Percentiles rank a stretch among this genome's conserved stretches.
Conservation (phyloP, 805 yeast genomes). For the Nakazawaea pomicola region DNA sequence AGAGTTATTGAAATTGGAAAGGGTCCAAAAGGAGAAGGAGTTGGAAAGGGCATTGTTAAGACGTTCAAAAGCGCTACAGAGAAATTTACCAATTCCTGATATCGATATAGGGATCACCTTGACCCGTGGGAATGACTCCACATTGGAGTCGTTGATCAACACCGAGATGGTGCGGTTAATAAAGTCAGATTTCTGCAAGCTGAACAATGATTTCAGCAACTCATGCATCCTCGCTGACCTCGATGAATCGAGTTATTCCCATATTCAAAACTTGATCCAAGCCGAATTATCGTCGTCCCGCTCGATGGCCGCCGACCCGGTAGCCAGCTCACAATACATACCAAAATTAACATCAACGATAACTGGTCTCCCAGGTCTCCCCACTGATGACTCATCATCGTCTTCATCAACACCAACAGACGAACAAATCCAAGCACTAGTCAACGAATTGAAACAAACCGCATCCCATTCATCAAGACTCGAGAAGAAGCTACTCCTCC, state of each 20-base stretch:
- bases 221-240: constrained; percentile 24
- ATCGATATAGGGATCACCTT: too few species aligned
- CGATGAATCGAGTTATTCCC: constrained; percentile 24
- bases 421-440: constrained; percentile 14
- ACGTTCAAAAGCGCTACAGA: constrained; percentile 43
- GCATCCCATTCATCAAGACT: constrained; percentile 21
- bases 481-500: constrained; percentile 24
- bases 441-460: constrained; percentile 12
- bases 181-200: constrained; percentile 35
- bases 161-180: constrained; percentile 32
- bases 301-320: too few species aligned
- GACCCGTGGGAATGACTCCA: too few species aligned
- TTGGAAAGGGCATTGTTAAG: constrained; percentile 22
- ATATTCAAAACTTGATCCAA: neutral
- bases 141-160: too few species aligned
- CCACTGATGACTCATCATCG: constrained; percentile 12
- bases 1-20: constrained; percentile 22
- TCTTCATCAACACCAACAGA: constrained; percentile 17
- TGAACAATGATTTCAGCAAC: constrained; percentile 19
- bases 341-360: neutral
- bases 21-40: constrained; percentile 5
- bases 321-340: too few species aligned
- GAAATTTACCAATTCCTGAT: constrained; percentile 35
- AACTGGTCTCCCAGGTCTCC: constrained; percentile 3
- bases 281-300: neutral